A percentile compares a stretch with the other conserved stretches of the same genome.
Conservation (phyloP, 164 flowering plant genomes). For the Vitis amurensis region DNA sequence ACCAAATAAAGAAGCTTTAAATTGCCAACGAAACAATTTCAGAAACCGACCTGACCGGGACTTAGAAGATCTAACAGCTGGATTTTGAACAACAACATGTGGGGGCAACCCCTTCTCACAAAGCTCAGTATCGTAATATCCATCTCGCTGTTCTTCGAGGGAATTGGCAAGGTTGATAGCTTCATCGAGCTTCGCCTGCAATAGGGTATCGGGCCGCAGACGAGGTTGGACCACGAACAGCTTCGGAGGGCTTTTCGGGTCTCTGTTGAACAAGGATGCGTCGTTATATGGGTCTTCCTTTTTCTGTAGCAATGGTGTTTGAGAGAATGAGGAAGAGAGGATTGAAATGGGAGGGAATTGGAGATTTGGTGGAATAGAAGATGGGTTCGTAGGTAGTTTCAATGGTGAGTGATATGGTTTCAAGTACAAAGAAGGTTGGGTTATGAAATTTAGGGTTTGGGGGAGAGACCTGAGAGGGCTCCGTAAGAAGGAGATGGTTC, state of each 20-base stretch:
- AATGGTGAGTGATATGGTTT: not conserved
- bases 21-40: not conserved
- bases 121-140: slow-evolving; percentile 39
- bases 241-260: slow-evolving; percentile 55
- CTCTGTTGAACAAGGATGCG: slow-evolving; percentile 35
- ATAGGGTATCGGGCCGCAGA: slow-evolving; percentile 46
- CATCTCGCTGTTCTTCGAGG: slow-evolving; percentile 81
- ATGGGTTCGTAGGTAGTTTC: not conserved
- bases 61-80: slow-evolving; percentile 44
- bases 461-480: slow-evolving; percentile 11
- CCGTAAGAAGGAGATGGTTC: slow-evolving; percentile 24
- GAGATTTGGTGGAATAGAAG: not conserved
- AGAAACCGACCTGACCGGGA: slow-evolving; percentile 58
- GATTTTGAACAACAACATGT: slow-evolving; percentile 85
- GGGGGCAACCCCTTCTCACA: slow-evolving; percentile 56
- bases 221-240: slow-evolving; percentile 88
- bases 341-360: slow-evolving; percentile 3
- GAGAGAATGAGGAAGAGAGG: slow-evolving; percentile 25
- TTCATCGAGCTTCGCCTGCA: slow-evolving; percentile 73
- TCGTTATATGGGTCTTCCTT: slow-evolving; percentile 18
- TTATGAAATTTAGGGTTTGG: not conserved
- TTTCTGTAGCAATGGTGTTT: slow-evolving; percentile 19
- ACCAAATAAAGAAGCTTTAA: not conserved
- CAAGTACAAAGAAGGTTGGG: not conserved
- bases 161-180: slow-evolving; percentile 90